A percentile compares a stretch with the other conserved stretches of the same genome.
These are phyloP conservation scores for Lomentospora prolificans DNA, from an alignment of 2,329 filamentous ascomycete species.

Conservation along the genomic window DNA sequence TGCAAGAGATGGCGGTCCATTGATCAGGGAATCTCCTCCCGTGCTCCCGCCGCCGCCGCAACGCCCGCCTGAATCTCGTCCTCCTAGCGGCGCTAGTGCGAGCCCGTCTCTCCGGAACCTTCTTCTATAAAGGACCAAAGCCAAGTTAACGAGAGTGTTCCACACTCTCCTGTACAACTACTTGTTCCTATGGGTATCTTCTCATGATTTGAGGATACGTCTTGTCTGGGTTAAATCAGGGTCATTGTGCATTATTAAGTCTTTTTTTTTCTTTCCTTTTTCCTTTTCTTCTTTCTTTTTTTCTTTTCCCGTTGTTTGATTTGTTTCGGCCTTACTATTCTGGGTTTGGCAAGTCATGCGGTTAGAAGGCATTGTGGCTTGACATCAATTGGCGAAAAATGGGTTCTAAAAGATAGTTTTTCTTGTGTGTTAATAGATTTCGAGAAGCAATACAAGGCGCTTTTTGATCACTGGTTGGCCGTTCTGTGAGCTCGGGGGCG, in stretches of 20 bases:
- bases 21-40: constrained; percentile 19
- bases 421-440: neutral
- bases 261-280: neutral
- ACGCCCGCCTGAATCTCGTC: constrained; percentile 29
- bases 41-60: constrained; percentile 18
- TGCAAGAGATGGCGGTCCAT: constrained; percentile 25
- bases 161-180: neutral
- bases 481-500: no score
- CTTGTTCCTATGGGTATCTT: neutral
- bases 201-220: neutral
- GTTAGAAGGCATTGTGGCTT: neutral
- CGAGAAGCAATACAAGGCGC: neutral
- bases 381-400: neutral
- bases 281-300: no score
- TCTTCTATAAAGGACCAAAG: constrained; percentile 41
- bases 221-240: neutral
- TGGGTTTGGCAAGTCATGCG: neutral
- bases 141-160: neutral
- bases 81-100: constrained; percentile 60
- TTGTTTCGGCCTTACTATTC: no score
- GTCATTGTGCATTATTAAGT: neutral
- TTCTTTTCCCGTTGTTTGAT: no score
- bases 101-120: constrained; percentile 68
- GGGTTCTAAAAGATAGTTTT: neutral
- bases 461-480: neutral